Percentiles rank a stretch among this genome's conserved stretches.
Conservation (phyloP, 164 flowering plant genomes). For the Liquidambar formosana region DNA sequence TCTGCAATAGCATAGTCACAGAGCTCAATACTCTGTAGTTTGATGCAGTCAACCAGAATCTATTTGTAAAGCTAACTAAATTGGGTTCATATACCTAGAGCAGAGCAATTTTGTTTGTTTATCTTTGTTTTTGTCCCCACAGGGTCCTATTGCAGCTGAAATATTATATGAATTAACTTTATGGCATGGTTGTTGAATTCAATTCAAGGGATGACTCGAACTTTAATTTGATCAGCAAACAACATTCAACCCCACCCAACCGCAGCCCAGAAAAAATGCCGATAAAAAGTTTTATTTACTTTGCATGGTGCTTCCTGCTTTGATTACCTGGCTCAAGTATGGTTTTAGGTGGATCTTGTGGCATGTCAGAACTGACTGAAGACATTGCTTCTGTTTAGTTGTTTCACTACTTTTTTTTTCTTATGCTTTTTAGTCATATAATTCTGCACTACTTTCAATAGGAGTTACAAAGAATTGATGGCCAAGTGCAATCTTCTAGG, state of each 20-base stretch:
- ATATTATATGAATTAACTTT: too few species aligned
- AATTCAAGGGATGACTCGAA: too few species aligned
- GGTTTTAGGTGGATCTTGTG: background rate
- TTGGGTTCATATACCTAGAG: too few species aligned
- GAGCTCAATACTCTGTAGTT: background rate
- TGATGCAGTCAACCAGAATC: background rate
- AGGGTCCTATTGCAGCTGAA: too few species aligned
- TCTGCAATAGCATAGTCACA: background rate
- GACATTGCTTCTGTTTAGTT: background rate
- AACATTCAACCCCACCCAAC: too few species aligned
- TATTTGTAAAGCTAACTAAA: too few species aligned
- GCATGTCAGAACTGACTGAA: background rate
- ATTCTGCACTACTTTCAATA: conserved; percentile 17
- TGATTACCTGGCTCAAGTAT: background rate
- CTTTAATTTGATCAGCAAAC: too few species aligned
- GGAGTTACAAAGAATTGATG: conserved; percentile 94
- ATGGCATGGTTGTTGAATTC: too few species aligned
- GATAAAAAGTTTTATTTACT: too few species aligned
- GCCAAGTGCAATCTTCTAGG: conserved; percentile 85
- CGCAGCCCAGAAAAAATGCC: too few species aligned
- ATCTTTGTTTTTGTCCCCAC: too few species aligned
- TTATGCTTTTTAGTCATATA: background rate
- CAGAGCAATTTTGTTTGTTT: too few species aligned
- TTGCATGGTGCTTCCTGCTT: background rate
- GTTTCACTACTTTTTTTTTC: background rate